Base-by-base conservation (phyloP, 495 filamentous ascomycete species). In the Penicillium subrubescens region DNA sequence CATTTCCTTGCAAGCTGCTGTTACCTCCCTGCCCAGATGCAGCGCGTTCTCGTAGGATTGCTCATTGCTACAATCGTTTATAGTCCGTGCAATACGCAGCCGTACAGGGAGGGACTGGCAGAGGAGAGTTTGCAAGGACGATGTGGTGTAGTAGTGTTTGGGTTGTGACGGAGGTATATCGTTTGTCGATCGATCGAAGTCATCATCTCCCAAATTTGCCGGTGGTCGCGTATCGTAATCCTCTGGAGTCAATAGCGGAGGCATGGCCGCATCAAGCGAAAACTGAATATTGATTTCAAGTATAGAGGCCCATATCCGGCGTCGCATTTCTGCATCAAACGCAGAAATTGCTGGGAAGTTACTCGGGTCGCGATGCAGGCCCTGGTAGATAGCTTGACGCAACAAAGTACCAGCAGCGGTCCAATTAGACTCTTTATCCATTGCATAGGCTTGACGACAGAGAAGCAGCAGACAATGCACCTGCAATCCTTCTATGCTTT, bases 291-390 rank as follows among this genome's bases (percentile, higher is more conserved):
- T 69, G 39, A 89, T 66, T 57, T 89, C 87, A 2, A 87, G 60
- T 7, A 89, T 77, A 8, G 84, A 85, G 1, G 79, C 80, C 87
- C 87, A 89, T 14, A 89, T 65, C 8, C 86, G 75, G 35, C 81
- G 74, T 8, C 86, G 79, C 43, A 86, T 62, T 63, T 89, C 86
- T 8, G 75, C 74, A 52, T 84, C 75, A 19, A 85, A 72, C 0
- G 75, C 15, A 0, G 83, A 73, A 61, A 86, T 75, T 4, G 59
- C 57, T 0, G 82, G 79, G 37, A 86, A 81, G 57, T 81, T 66
- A 23, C 71, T 73, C 0, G 86, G 83, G 61, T 88, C 85, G 8
- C 79, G 79, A 70, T 89, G 82, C 2, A 88, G 63, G 0, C 84
- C 84, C 64, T 86, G 81, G 23, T 76, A 67, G 70, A 86, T 82